A percentile compares a stretch with the other conserved stretches of the same genome.
phyloP scores from a whole-genome alignment of 768 basidiomycete genomes.

The Lactifluus echinatus region DNA sequence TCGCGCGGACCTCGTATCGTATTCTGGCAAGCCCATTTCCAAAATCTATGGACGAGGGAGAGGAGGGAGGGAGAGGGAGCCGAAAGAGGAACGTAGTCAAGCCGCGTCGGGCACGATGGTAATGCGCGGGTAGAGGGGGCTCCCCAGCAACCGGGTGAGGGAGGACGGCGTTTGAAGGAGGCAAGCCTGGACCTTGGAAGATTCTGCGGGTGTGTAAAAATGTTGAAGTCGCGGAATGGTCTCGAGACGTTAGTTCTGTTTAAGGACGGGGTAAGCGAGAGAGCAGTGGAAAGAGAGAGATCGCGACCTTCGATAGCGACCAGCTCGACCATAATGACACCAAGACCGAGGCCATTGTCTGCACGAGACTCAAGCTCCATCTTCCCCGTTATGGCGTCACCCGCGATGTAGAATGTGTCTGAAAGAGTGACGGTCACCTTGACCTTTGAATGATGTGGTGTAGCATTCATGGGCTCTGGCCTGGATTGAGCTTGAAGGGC shows the following conservation, averaged over 20 bases:
- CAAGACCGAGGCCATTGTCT: slow-evolving; percentile 63
- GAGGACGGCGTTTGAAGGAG: slow-evolving; percentile 77
- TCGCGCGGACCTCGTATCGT: slow-evolving; percentile 65
- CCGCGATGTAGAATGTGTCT: slow-evolving; percentile 56
- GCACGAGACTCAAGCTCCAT: slow-evolving; percentile 74
- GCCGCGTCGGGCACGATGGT: slow-evolving; percentile 68
- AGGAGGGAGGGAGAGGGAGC: slow-evolving; percentile 58
- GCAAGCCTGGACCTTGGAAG: slow-evolving; percentile 75
- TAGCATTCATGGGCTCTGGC: slow-evolving; percentile 70
- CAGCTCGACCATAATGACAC: slow-evolving; percentile 69
- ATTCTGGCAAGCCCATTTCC: slow-evolving; percentile 60
- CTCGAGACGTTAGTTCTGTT: slow-evolving; percentile 64
- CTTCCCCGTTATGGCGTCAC: slow-evolving; percentile 58
- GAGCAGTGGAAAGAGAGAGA: background rate
- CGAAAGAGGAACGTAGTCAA: slow-evolving; percentile 72
- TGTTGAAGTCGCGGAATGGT: slow-evolving; percentile 72
- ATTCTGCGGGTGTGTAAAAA: slow-evolving; percentile 62
- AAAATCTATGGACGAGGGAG: slow-evolving; percentile 65
- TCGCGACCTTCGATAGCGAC: slow-evolving; percentile 59
- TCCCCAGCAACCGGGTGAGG: slow-evolving; percentile 50
- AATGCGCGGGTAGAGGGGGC: slow-evolving; percentile 51
- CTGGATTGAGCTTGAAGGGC: slow-evolving; percentile 30
- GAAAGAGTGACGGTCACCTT: slow-evolving; percentile 55
- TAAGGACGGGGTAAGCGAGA: background rate
- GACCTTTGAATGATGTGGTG: slow-evolving; percentile 71